Base-by-base conservation (phyloP, 2,329 filamentous ascomycete species). In the Paracorniculantispora psalliotae region DNA sequence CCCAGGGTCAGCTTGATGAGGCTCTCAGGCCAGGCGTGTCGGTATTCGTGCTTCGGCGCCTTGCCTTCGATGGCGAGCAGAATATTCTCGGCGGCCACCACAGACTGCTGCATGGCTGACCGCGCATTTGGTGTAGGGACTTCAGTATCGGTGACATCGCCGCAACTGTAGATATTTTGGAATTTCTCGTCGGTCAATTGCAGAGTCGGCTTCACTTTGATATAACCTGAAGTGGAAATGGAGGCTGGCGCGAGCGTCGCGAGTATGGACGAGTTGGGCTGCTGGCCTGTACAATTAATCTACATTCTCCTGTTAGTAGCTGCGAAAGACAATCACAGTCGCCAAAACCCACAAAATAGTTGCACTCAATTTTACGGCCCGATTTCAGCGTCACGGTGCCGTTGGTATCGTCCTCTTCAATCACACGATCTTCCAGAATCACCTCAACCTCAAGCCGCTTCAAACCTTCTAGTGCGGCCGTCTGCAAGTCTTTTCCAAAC, bases 101-200 rank as follows among this genome's bases (percentile, higher is more conserved):
- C 71, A 2, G 79, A 81, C 65, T 88, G 85, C 12, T 75, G 72
- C 47, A 75, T 73, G 0, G 81, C 82, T 0, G 82, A 78, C 10
- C 84, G 75, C 0, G 79, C 82, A 66, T 85, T 86, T 6, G 79
- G 79, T 37, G 73, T 69, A 0, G 73, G 73, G 0, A 76, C 75
- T 12, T 69, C 61, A 1, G 77, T 78, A 26, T 82, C 80, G 4
- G 83, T 79, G 4, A 89, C 82, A 62, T 89, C 86, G 19, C 86
- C 86, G n/a, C 83, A 79, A 1, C 81, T 81, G 64, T 85, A 89
- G 2, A 88, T 74, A 61, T 84, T 78, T 1, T 77, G 73, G 9
- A 79, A 72, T 0, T 62, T 60, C 2, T 75, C 69, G 63, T 82
- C 79, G 8, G 70, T 66, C 15, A 89, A 72, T 61, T 88, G 85